Evolutionary conservation across 2,329 filamentous ascomycete genomes (phyloP), one percentile per base, ranked within the genome.

Genomic region (Cercospora sojina): DNA sequence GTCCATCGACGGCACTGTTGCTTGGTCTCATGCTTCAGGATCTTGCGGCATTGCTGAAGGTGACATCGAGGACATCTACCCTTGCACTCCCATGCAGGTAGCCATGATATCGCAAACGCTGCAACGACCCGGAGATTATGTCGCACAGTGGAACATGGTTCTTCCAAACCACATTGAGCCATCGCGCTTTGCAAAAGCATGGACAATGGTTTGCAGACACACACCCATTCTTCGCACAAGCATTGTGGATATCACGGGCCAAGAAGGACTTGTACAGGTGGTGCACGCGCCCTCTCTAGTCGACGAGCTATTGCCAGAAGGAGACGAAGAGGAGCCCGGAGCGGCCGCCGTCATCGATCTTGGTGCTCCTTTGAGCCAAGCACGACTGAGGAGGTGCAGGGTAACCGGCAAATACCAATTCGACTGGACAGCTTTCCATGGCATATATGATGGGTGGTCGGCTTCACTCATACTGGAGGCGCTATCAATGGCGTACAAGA

Each of bases 61-160:
- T 23, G 55, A 23, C 4, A 62, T 79, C 35, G 82, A 85, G 60
- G 85, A 87, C 65, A 74, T 85, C 0, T 87, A 85, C 59, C 84
- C 84, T 2, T 68, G 66, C 47, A 68, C 66, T 18, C 64, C 66
- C n/a, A 29, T 66, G 18, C 66, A 68, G 23, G 73, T 67, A 12
- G 63, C 63, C 10, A 38, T 87, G 1, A 82, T 87, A 78, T 83
- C 84, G 0, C 74, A 87, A 7, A 84, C 84, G 3, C 78, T 80
- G 64, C 84, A 83, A 72, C 78, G 82, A 20, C 79, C 80, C 32
- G 83, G 83, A 38, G 81, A 83, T 0, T 87, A 87, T 49, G 80
- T 87, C 1, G 83, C 82, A 1, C 83, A 83, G 29, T 49, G 35
- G 25, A 59, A 64, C 1, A 43, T 58, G 18, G 27, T 35, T 12